Conservation (phyloP, 176 grass and related monocot species). For the Musa troglodytarum region DNA sequence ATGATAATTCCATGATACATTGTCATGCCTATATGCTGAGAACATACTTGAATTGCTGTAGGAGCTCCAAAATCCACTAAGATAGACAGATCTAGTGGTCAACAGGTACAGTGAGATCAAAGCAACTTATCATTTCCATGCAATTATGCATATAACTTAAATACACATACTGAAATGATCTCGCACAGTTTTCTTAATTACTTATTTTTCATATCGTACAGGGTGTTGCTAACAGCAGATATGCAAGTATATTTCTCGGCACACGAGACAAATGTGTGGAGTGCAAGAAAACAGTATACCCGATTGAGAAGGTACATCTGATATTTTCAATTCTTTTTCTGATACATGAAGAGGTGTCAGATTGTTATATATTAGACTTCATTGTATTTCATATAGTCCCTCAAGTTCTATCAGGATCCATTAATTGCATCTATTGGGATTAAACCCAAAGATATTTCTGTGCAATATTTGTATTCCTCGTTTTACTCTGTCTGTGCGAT, state of each 20-base stretch:
- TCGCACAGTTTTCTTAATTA: neutral
- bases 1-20: neutral
- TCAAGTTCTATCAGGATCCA: too few relatives aligned
- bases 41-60: conserved; percentile 15
- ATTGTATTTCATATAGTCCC: too few relatives aligned
- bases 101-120: conserved; percentile 39
- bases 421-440: too few relatives aligned
- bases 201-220: conserved; percentile 24
- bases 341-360: too few relatives aligned
- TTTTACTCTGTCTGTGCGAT: too few relatives aligned
- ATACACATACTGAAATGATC: too few relatives aligned
- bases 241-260: conserved; percentile 74
- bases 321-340: neutral
- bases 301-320: conserved; percentile 66
- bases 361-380: too few relatives aligned
- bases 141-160: conserved; percentile 8
- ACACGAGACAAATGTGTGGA: conserved; percentile 89
- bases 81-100: conserved; percentile 51
- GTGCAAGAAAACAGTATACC: conserved; percentile 90
- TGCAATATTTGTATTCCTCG: too few relatives aligned
- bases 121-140: neutral
- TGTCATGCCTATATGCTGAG: neutral
- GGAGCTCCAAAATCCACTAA: conserved; percentile 59
- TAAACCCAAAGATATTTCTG: too few relatives aligned
- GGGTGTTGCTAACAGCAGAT: conserved; percentile 55